phyloP scores from a whole-genome alignment of 306 rosid genomes.

The Elaeagnus macrophylla region DNA sequence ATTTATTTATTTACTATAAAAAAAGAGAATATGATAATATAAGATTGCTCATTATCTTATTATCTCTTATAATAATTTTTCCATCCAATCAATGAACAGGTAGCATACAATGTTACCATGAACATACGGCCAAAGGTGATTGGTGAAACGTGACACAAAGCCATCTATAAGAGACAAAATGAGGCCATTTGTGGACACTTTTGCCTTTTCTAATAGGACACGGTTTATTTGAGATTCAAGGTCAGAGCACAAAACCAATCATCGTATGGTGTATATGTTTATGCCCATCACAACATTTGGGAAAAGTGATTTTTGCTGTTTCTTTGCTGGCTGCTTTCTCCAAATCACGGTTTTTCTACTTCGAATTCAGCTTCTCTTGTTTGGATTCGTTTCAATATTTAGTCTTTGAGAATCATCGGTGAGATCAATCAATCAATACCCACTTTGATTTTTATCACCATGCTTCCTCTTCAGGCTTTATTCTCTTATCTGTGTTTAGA shows the following conservation, averaged over 20 bases:
- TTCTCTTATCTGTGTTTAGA: no score
- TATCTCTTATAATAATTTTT: no score
- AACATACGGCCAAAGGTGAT: no score
- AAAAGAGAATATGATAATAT: no score
- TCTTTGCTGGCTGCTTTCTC: neutral
- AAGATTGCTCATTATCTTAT: no score
- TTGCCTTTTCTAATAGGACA: neutral
- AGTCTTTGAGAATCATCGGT: conserved; percentile 1
- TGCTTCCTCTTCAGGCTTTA: no score
- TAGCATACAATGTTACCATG: no score
- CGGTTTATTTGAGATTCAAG: conserved; percentile 4
- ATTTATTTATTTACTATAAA: no score
- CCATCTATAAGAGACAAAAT: neutral
- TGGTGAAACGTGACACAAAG: neutral
- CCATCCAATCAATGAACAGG: no score
- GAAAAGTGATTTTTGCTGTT: neutral
- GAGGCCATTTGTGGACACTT: neutral
- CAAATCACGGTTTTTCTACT: neutral
- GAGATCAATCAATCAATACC: conserved; percentile 9
- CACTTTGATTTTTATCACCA: neutral
- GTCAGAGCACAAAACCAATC: conserved; percentile 8
- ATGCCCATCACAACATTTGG: no score
- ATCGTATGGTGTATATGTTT: neutral
- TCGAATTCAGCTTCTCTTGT: neutral
- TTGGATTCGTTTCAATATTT: neutral